Conservation (phyloP, 2,329 filamentous ascomycete species). For the Cladophialophora psammophila region DNA sequence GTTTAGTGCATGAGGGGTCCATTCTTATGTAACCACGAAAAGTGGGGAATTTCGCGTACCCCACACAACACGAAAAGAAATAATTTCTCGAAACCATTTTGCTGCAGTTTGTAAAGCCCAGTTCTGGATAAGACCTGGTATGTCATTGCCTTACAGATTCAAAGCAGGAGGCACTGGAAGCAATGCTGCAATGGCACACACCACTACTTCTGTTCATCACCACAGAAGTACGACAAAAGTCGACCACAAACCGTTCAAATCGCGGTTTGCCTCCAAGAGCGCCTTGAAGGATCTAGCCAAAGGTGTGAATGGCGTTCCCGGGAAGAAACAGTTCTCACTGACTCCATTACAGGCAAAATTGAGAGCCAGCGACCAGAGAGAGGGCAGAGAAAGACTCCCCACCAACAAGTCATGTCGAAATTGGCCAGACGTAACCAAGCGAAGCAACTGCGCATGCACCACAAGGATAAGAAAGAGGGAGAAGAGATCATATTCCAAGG, state of each 20-base stretch:
- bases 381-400: constrained; percentile 81
- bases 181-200: constrained; percentile 74
- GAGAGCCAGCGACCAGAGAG: constrained; percentile 67
- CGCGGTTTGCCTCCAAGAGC: constrained; percentile 86
- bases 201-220: constrained; percentile 72
- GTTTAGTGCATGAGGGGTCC: not conserved
- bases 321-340: constrained; percentile 22
- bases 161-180: constrained; percentile 74
- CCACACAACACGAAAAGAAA: constrained; percentile 11
- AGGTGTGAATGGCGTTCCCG: constrained; percentile 59
- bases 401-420: constrained; percentile 98
- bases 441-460: constrained; percentile 84
- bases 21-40: not conserved
- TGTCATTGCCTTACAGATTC: constrained; percentile 81
- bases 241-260: constrained; percentile 89
- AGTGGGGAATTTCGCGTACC: not conserved
- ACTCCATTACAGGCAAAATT: constrained; percentile 71
- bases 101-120: not conserved
- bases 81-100: not conserved
- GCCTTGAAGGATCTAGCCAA: constrained; percentile 84
- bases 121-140: constrained; percentile 14
- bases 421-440: constrained; percentile 93
- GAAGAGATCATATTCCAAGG: constrained; percentile 85
- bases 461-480: constrained; percentile 82
- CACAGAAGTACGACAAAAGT: constrained; percentile 93